A percentile compares a stretch with the other conserved stretches of the same genome.
Conservation (phyloP, 2,329 filamentous ascomycete genomes). For the Coccinonectria pachysandricola region DNA sequence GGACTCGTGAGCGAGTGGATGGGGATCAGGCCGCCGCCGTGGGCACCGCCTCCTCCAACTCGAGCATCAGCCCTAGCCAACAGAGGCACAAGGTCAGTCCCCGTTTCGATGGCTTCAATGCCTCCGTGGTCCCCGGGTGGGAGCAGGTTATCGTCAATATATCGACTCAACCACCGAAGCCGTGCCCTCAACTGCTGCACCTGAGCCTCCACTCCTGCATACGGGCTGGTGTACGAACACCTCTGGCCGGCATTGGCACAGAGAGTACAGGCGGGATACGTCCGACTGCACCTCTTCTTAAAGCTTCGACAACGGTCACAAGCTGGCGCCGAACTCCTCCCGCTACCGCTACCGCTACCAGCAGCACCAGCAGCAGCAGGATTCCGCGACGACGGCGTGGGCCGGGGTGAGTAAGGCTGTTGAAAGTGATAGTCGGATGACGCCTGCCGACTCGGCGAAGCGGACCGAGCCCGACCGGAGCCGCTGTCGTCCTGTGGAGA, state of each 20-base stretch:
- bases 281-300: conserved; percentile 36
- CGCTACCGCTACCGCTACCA: no score
- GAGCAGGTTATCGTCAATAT: conserved; percentile 25
- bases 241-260: conserved; percentile 29
- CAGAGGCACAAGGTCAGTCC: conserved; percentile 17
- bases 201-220: conserved; percentile 23
- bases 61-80: conserved; percentile 1
- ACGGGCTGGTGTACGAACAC: conserved; percentile 25
- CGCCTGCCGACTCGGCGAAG: conserved; percentile 12
- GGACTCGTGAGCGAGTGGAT: conserved; percentile 5
- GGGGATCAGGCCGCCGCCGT: background rate
- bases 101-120: conserved; percentile 28
- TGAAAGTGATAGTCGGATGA: conserved; percentile 12
- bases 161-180: conserved; percentile 29
- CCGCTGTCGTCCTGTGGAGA: conserved; percentile 12
- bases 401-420: no score
- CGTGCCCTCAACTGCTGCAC: conserved; percentile 28
- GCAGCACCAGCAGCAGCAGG: no score
- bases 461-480: conserved; percentile 19
- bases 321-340: conserved; percentile 15
- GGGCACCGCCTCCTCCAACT: conserved; percentile 1
- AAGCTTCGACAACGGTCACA: conserved; percentile 34
- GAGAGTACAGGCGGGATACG: conserved; percentile 29
- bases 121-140: conserved; percentile 10
- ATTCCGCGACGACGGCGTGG: no score